These are phyloP conservation scores for Westerdykella sp. DNA, from an alignment of 2,329 filamentous ascomycete genomes.

Conservation along the genomic window DNA sequence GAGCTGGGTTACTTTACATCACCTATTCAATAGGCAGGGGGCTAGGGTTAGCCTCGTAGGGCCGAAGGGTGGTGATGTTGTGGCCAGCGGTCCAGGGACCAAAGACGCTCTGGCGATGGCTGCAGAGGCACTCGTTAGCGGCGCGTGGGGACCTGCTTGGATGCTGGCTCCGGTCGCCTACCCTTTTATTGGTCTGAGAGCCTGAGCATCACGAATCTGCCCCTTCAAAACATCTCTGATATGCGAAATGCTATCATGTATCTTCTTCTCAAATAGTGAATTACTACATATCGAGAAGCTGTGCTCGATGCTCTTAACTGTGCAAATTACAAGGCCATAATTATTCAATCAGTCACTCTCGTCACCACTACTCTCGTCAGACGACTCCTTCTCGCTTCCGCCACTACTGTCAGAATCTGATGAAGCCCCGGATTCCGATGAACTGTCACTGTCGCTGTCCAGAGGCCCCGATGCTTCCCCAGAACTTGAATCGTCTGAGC, in stretches of 20 bases:
- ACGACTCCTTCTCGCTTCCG: not conserved
- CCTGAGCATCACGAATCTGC: slow-evolving; percentile 2
- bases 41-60: slow-evolving; percentile 6
- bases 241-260: too few relatives aligned
- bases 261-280: not conserved
- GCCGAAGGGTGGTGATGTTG: slow-evolving; percentile 1
- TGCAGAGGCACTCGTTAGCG: slow-evolving; percentile 2
- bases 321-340: not conserved
- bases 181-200: slow-evolving; percentile 29
- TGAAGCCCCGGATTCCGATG: not conserved
- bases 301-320: not conserved
- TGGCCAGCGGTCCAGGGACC: slow-evolving; percentile 5
- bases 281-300: not conserved
- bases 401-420: not conserved
- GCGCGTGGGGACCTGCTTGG: slow-evolving; percentile 12
- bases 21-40: slow-evolving; percentile 8
- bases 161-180: slow-evolving; percentile 16
- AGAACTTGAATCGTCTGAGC: not conserved
- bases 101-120: slow-evolving; percentile 4
- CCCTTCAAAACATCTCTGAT: too few relatives aligned
- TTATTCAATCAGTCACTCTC: not conserved
- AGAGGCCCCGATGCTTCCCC: slow-evolving; percentile 1
- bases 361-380: slow-evolving; percentile 3
- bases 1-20: slow-evolving; percentile 6
- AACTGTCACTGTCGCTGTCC: slow-evolving; percentile 1